Percentiles rank a stretch among this genome's conserved stretches.
Conservation (phyloP, 345 rosid genomes). For the Citrus mangshanensis region DNA sequence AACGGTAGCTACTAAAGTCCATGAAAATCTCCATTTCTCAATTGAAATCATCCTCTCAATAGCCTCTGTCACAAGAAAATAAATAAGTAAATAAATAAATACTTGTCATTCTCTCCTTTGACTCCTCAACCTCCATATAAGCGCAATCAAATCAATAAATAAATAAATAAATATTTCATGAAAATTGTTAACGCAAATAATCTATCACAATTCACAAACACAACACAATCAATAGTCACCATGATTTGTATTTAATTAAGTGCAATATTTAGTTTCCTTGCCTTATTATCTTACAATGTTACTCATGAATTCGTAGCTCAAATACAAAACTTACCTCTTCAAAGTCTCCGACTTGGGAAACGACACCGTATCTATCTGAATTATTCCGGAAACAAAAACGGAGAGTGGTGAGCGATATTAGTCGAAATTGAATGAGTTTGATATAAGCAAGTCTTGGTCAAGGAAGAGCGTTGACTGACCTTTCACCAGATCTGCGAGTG, state of each 20-base stretch:
- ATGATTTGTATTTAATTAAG: no score
- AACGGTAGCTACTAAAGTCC: slow-evolving; percentile 62
- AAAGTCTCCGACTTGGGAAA: neutral
- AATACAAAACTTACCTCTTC: neutral
- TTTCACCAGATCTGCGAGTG: slow-evolving; percentile 7
- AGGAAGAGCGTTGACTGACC: slow-evolving; percentile 1
- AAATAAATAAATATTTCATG: neutral
- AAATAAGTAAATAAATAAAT: neutral
- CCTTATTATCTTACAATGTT: no score
- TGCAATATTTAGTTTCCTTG: no score
- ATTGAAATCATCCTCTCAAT: slow-evolving; percentile 40
- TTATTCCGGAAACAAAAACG: neutral
- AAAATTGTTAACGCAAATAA: neutral
- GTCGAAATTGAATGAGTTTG: neutral
- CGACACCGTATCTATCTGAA: neutral
- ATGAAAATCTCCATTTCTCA: slow-evolving; percentile 67
- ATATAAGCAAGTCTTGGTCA: neutral
- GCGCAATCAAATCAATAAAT: neutral
- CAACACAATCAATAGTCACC: no score
- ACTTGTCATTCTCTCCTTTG: neutral
- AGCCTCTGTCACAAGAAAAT: neutral
- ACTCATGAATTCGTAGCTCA: neutral
- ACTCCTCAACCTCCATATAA: slow-evolving; percentile 1
- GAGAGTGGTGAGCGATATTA: neutral
- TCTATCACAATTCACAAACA: neutral